Evolutionary conservation across 1,139 yeast species (phyloP).

Genomic region (Insectozyma bohioensis): DNA sequence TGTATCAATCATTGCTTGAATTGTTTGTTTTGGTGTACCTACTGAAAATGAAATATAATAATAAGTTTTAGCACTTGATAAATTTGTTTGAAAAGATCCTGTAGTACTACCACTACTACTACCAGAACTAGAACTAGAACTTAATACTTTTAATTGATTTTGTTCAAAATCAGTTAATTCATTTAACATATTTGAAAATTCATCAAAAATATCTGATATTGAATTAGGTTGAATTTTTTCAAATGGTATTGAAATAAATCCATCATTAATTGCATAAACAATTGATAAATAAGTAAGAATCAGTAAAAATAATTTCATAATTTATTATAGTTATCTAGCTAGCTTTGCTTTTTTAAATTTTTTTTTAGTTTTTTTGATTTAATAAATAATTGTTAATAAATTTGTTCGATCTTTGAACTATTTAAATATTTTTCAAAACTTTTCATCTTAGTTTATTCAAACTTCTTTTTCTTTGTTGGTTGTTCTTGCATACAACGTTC

Average conservation of each 20-base stretch:
- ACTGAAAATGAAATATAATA: conserved; percentile 30
- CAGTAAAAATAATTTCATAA: too few species aligned
- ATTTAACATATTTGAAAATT: background rate
- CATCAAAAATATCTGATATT: conserved; percentile 4
- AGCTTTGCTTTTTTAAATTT: too few species aligned
- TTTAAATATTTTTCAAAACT: too few species aligned
- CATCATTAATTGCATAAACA: conserved; percentile 11
- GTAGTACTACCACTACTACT: conserved; percentile 4
- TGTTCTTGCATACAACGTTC: too few species aligned
- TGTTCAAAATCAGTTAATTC: background rate
- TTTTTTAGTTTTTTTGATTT: too few species aligned
- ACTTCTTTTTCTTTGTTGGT: too few species aligned
- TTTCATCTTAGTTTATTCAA: too few species aligned
- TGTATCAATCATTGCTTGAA: conserved; percentile 37
- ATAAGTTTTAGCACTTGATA: conserved; percentile 15
- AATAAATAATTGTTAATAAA: too few species aligned
- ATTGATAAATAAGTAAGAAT: too few species aligned
- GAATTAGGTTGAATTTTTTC: conserved; percentile 8
- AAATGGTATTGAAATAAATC: conserved; percentile 10
- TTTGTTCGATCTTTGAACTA: too few species aligned
- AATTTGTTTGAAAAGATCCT: conserved; percentile 11
- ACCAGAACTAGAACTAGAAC: background rate
- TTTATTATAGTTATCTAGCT: too few species aligned
- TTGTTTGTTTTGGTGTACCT: conserved; percentile 36
- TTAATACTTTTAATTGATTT: background rate